Base-by-base conservation (phyloP, 331 rosid genomes). In the Prunus yedoensis region DNA sequence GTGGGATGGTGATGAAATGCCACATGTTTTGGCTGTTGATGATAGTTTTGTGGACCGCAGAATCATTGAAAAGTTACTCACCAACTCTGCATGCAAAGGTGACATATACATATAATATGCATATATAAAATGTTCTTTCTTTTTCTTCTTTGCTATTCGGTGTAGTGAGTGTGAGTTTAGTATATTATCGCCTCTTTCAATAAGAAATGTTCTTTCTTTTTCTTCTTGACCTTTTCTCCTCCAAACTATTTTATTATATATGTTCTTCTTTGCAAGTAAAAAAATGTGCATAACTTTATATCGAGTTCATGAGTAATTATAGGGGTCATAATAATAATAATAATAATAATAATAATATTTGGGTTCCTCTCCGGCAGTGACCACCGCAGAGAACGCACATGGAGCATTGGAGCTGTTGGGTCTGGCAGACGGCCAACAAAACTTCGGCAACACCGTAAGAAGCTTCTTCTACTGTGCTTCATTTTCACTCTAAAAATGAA, bases 331-430 rank as follows among this genome's bases (percentile, higher is more conserved):
- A 32, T 32, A 32, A 32, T 32, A 32, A n/a, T n/a, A n/a, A n/a
- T n/a, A n/a, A n/a, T n/a, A n/a, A 23, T 23, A 23, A 8, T 13
- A 53, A 9, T 70, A 21, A 71, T 71, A 32, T 35, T 13, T 35
- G 52, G 35, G 14, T 32, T 71, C 21, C 23, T 35, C 49, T 28
- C n/a, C 25, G n/a, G 32, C 46, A 74, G 83, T 74, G 72, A 80
- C 79, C n/a, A 80, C 80, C 0, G 80, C 72, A 51, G 83, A 74
- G 51, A 69, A 74, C 41, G 83, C 72, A 5, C 67, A 41, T 10
- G 68, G 50, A 57, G 83, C 83, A 68, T 25, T 80, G 80, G 83
- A 80, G 53, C 73, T 80, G 45, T 61, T 80, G 61, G 83, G 83
- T 49, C 74, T 80, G 32, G 76, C 73, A 16, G 79, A 67, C 35